These are phyloP conservation scores for Gillenia trifoliata DNA, from an alignment of 306 rosid species.

Conservation along the genomic window DNA sequence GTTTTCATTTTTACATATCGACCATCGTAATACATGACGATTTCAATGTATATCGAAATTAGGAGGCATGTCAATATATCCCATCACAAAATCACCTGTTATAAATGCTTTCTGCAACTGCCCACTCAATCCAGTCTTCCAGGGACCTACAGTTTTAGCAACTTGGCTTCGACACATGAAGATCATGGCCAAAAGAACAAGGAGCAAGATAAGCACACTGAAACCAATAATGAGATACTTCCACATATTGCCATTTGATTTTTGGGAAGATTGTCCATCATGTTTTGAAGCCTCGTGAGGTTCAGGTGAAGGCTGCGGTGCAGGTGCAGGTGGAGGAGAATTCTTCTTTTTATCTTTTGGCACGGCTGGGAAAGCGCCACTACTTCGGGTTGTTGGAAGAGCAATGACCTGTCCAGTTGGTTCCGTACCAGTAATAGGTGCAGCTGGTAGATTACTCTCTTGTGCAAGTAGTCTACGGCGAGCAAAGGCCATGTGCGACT, in stretches of 20 bases:
- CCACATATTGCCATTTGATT: constrained; percentile 37
- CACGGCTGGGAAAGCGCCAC: constrained; percentile 73
- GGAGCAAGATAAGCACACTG: constrained; percentile 36
- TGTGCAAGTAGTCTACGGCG: constrained; percentile 70
- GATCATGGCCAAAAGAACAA: constrained; percentile 37
- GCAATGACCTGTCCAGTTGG: constrained; percentile 31
- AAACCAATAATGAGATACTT: constrained; percentile 34
- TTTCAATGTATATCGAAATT: background rate
- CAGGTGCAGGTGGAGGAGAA: constrained; percentile 26
- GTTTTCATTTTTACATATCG: background rate
- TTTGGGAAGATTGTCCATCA: constrained; percentile 3
- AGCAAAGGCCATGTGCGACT: constrained; percentile 21
- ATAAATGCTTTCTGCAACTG: constrained; percentile 90
- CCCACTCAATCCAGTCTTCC: constrained; percentile 93
- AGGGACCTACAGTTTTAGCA: constrained; percentile 57
- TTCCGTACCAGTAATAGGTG: constrained; percentile 33
- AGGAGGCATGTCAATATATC: background rate
- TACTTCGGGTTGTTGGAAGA: constrained; percentile 52
- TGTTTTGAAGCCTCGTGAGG: constrained; percentile 7
- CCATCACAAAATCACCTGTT: constrained; percentile 52
- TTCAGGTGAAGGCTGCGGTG: background rate
- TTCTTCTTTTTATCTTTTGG: constrained; percentile 32
- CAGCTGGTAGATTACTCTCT: constrained; percentile 66
- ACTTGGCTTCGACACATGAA: constrained; percentile 60
- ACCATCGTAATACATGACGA: background rate